Evolutionary conservation across 1,284 basidiomycete species (phyloP), one percentile per base, ranked within the genome.

Genomic region (Vanrija sp.): DNA sequence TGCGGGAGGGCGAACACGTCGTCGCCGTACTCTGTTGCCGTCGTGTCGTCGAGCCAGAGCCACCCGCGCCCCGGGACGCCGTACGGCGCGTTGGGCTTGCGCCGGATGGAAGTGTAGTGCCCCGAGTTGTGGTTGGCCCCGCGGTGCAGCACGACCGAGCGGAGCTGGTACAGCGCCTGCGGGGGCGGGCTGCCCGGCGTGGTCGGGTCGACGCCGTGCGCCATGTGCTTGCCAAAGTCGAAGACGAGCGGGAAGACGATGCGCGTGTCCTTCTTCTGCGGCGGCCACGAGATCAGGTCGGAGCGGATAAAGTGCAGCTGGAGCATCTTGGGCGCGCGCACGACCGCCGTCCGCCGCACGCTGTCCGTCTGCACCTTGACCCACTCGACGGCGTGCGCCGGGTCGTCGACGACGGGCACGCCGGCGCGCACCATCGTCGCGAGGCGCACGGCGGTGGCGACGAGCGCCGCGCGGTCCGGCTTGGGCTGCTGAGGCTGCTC

Each of bases 61-160:
- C 93, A 96, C 7, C 73, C 73, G 49, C 61, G 67, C 1, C 73
- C 69, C 0, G 67, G 67, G 1, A 61, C 44, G n/a, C 47, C 55
- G n/a, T 44, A 57, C 28, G 51, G 43, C 1, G 87, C 44, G 49
- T 43, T 18, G 5, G 91, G 91, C 73, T 87, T 87, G 39, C 92
- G 80, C n/a, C 92, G 81, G 72, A 85, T 93, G 62, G 88, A 90
- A 59, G 95, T 83, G 69, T 93, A 96, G 73, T 96, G 93, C 1
- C 93, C 92, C 67, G 88, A 93, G 6, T 85, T 86, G 68, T 94
- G 91, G 56, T 85, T 84, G 53, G 72, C 74, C 18, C 92, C 92
- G 70, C 86, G 92, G 76, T 96, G 92, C 65, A 91, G 89, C 9
- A 96, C 90, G 26, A 89, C 84, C 10, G 88, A 85, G 3, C 85